Evolutionary conservation across 192 early-diverging fungal species (phyloP).

Genomic region (Coemansia sp.): DNA sequence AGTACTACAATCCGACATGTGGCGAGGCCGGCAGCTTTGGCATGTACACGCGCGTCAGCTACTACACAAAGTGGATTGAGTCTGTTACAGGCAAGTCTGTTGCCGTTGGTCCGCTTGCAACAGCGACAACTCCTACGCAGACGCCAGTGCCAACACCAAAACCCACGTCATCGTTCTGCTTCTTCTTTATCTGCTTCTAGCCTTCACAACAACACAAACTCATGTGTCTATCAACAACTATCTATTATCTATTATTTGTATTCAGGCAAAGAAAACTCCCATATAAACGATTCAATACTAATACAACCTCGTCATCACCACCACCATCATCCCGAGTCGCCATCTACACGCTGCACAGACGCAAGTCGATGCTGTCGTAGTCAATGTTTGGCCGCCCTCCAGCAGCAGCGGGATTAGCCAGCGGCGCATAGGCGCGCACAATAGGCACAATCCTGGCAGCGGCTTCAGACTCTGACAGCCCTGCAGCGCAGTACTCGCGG

Average conservation of each 20-base stretch:
- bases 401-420: slow-evolving; percentile 2
- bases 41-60: slow-evolving; percentile 39
- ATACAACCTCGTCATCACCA: not conserved
- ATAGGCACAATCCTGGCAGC: slow-evolving; percentile 36
- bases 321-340: not conserved
- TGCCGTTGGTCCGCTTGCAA: not conserved
- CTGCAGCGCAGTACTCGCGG: slow-evolving; percentile 33
- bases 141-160: slow-evolving; percentile 5
- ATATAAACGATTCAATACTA: not conserved
- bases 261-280: no score
- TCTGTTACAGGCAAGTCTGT: slow-evolving; percentile 19
- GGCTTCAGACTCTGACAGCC: slow-evolving; percentile 25
- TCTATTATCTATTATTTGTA: not conserved
- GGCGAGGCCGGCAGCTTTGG: slow-evolving; percentile 53
- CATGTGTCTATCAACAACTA: not conserved
- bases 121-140: not conserved
- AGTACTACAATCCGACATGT: slow-evolving; percentile 28
- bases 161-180: slow-evolving; percentile 18
- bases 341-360: slow-evolving; percentile 19
- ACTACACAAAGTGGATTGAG: slow-evolving; percentile 38
- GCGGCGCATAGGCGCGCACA: slow-evolving; percentile 34
- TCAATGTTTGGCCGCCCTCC: slow-evolving; percentile 10
- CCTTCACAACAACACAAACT: not conserved
- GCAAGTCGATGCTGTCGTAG: slow-evolving; percentile 37
- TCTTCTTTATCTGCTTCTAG: slow-evolving; percentile 43